Evolutionary conservation across 306 rosid genomes (phyloP).

Genomic region (Alnus rubra): DNA sequence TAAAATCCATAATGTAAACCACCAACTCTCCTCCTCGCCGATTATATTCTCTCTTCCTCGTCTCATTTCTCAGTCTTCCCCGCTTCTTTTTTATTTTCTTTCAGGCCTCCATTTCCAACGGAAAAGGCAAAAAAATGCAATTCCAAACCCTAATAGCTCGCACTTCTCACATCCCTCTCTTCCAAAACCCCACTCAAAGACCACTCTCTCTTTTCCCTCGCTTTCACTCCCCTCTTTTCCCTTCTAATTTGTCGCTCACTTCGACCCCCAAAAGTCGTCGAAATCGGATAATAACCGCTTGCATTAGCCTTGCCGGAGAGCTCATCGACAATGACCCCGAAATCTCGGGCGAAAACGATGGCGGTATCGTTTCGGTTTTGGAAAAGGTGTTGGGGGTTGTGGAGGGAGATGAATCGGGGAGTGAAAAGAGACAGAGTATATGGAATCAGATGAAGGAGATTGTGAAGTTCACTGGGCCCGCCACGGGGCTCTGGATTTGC

Average conservation of each 20-base stretch:
- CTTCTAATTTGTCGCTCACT: conserved; percentile 17
- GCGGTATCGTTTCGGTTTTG: background rate
- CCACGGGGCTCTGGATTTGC: conserved; percentile 78
- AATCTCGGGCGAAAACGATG: conserved; percentile 15
- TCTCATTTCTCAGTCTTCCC: background rate
- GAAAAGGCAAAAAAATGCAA: conserved; percentile 25
- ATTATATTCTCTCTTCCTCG: background rate
- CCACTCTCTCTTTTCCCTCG: conserved; percentile 13
- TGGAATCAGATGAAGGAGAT: conserved; percentile 74
- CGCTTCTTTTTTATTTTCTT: background rate
- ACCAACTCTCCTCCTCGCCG: background rate
- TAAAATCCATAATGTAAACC: too few relatives aligned
- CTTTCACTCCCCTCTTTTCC: conserved; percentile 8
- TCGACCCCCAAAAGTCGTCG: conserved; percentile 6
- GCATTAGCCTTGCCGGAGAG: too few relatives aligned
- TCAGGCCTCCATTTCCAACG: background rate
- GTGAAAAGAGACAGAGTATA: conserved; percentile 33
- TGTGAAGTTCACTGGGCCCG: conserved; percentile 66
- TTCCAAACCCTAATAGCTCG: conserved; percentile 21
- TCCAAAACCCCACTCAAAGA: conserved; percentile 31
- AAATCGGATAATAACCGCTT: conserved; percentile 11
- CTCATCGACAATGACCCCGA: conserved; percentile 8
- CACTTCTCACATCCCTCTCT: conserved; percentile 24
- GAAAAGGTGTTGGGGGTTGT: conserved; percentile 12
- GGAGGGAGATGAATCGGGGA: conserved; percentile 38